Evolutionary conservation across 2,329 filamentous ascomycete genomes (phyloP), one percentile per base, ranked within the genome.

Genomic region (Arthrobotrys musiformis): DNA sequence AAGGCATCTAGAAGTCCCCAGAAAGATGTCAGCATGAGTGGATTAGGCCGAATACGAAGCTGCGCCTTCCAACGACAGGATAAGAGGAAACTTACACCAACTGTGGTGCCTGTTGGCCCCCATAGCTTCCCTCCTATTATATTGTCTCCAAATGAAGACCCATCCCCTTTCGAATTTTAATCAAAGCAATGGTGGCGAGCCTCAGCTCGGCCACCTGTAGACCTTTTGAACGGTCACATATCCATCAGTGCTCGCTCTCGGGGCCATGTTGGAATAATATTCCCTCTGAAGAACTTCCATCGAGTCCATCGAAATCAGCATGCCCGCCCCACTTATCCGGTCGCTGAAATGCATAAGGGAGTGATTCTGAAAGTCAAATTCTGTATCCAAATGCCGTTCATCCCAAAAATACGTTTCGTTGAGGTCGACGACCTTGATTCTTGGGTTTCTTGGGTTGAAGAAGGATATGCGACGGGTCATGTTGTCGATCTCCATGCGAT

Each of bases 401-500:
- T 76, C 56, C 72, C 72, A 76, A 37, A 66, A 76, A 26, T 76
- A 76, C 13, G 35, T 28, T 37, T 76, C 72, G 9, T 48, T 24
- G 4, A 61, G 30, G 60, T 76, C 72, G n/a, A 54, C 17, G 6
- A 76, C 50, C 13, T 46, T 63, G 37, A 76, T 76, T n/a, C 64
- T 35, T 2, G 72, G 72, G 17, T 70, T 61, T 15, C 37, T 52
- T 9, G 72, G 72, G 11, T 17, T 30, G 64, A 76, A 76, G 3
- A 40, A 24, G 24, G 54, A 50, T 0, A 37, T 8, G 3, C 15
- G 15, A 37, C 60, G 62, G 8, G 24, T 42, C 58, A 76, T 28
- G 26, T n/a, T 50, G 13, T 70, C 72, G 28, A 76, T 70, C 33
- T 66, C 50, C 56, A 54, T 63, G 35, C 37, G 17, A 15, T 70